A percentile compares a stretch with the other conserved stretches of the same genome.
Conservation (phyloP, 2,329 filamentous ascomycete species). For the Lachnellula occidentalis region DNA sequence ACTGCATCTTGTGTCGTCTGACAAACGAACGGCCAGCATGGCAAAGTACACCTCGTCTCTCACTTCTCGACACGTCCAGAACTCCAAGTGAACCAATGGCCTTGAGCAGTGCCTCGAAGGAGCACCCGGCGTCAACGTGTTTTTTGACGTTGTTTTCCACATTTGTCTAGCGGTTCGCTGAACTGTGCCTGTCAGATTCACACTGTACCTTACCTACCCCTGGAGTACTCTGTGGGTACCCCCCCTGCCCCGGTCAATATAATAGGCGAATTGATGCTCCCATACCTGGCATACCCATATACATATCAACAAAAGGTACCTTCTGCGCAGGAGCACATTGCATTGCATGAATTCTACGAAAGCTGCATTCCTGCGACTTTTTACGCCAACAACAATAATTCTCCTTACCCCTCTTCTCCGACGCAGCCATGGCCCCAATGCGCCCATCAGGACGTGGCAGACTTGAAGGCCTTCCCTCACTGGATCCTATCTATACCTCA, state of each 20-base stretch:
- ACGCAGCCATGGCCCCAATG: not conserved
- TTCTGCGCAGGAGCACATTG: not conserved
- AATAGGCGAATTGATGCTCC: not conserved
- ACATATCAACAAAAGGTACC: constrained; percentile 1
- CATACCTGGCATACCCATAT: no score
- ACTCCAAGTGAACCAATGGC: not conserved
- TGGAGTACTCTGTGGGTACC: not conserved
- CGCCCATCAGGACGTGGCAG: not conserved
- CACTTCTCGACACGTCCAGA: not conserved
- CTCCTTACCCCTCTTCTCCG: not conserved
- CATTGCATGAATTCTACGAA: not conserved
- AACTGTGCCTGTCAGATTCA: not conserved
- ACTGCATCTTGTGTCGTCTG: not conserved
- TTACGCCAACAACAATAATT: not conserved
- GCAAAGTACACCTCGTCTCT: not conserved
- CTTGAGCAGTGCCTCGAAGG: not conserved
- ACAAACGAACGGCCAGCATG: not conserved
- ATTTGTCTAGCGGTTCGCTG: not conserved
- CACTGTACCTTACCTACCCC: not conserved
- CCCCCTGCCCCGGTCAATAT: not conserved
- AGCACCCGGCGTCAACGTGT: not conserved
- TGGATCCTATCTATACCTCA: constrained; percentile 14
- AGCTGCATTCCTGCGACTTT: not conserved
- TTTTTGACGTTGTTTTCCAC: not conserved
- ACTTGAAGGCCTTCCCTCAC: not conserved